Percentiles rank a stretch among this genome's conserved stretches.
Conservation (phyloP, 2,329 filamentous ascomycete species). For the Cladosporium phlei region DNA sequence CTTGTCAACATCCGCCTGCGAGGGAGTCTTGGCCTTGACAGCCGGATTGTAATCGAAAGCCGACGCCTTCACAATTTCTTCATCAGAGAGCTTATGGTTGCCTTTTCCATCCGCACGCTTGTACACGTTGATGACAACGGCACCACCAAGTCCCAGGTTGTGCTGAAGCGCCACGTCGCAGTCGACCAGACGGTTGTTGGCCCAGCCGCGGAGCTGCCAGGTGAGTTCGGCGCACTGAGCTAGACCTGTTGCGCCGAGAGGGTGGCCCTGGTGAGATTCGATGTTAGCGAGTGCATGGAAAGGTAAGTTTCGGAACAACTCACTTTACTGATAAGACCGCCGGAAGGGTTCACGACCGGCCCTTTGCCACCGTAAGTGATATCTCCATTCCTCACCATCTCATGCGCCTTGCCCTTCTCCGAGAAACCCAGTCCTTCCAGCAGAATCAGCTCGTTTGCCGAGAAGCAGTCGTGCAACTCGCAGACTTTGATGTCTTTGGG, state of each 20-base stretch:
- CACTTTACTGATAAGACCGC: conserved; percentile 82
- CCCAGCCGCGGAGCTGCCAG: conserved; percentile 86
- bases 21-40: conserved; percentile 81
- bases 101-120: conserved; percentile 70
- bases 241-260: conserved; percentile 82
- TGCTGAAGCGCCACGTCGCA: conserved; percentile 79
- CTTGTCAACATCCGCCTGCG: conserved; percentile 63
- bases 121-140: conserved; percentile 85
- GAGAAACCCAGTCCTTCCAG: conserved; percentile 79
- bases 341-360: conserved; percentile 83
- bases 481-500: conserved; percentile 72
- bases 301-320: too few relatives aligned
- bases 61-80: conserved; percentile 60
- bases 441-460: conserved; percentile 85
- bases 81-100: conserved; percentile 57
- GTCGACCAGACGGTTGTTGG: conserved; percentile 74
- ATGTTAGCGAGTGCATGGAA: too few relatives aligned
- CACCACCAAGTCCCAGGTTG: conserved; percentile 86
- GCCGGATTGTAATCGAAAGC: conserved; percentile 90
- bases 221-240: conserved; percentile 90
- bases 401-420: conserved; percentile 78
- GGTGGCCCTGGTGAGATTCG: conserved; percentile 58
- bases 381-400: conserved; percentile 78
- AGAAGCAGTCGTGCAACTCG: conserved; percentile 96
- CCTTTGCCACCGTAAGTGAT: conserved; percentile 81